Base-by-base conservation (phyloP, 1,139 yeast species). In the Arxiozyma slooffiae region DNA sequence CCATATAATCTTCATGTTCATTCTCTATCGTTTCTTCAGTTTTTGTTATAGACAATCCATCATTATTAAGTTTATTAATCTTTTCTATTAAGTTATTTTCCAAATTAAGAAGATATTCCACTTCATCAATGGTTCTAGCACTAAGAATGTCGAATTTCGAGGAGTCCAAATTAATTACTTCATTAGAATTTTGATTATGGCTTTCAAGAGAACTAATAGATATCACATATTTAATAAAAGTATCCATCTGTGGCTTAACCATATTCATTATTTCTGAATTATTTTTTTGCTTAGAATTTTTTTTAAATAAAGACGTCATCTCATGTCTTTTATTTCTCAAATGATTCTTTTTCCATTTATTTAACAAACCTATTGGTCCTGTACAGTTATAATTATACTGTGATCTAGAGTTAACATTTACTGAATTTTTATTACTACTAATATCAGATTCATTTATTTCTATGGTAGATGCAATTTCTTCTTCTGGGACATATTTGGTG, bases 91-190 rank as follows among this genome's bases (percentile, higher is more conserved):
- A 53, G 22, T 66, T 63, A 51, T 68, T 69, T 52, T 70, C 71
- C 50, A 68, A 61, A 14, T 67, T 58, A 2, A 69, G 58, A 34
- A 72, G 53, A 50, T 62, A 68, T 52, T 75, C 77, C 21, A 86
- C 77, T 63, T 88, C 95, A 58, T 84, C 87, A 41, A 86, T 76
- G 1, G 87, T 83, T 57, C 94, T 72, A 2, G 94, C 92, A 63
- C 94, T 82, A 52, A 88, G 70, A 16, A 85, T 72, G 67, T 88
- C 97, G 50, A 83, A 76, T 56, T 82, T 75, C 3, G 73, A 73
- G 6, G 74, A 74, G 3, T 61, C 61, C 18, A 72, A 65, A 21
- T 62, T 62, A 23, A 58, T 57, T 9, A 63, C 48, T 7, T 57
- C 62, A 44, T 52, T 54, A 5, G 49, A 44, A 17, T 53, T 55